These are phyloP conservation scores for Eucalyptus coolabah DNA, from an alignment of 345 rosid genomes.

Conservation along the genomic window DNA sequence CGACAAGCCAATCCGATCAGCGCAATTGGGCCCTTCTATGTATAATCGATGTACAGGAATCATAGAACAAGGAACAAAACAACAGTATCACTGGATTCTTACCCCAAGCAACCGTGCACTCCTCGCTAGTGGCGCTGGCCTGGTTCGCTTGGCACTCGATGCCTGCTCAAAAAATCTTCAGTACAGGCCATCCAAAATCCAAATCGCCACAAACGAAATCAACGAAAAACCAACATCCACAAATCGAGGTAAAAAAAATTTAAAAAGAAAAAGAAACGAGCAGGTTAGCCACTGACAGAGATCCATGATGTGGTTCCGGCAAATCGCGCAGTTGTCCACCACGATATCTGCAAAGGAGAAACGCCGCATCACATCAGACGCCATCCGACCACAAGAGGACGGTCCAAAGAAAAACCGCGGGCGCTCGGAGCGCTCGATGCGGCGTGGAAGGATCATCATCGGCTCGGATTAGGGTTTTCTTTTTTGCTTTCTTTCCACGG, in stretches of 20 bases:
- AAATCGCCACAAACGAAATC: neutral
- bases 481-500: neutral
- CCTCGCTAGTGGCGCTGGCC: conserved; percentile 90
- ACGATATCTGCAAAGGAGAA: conserved; percentile 62
- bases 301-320: conserved; percentile 93
- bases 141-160: conserved; percentile 96
- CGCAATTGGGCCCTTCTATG: neutral
- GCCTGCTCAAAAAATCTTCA: conserved; percentile 25
- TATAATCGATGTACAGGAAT: neutral
- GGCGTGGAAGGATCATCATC: neutral
- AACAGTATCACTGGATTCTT: neutral
- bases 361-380: neutral
- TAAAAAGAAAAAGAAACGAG: neutral
- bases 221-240: neutral
- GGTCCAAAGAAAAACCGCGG: neutral
- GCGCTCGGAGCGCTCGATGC: too few species aligned
- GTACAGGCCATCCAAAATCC: neutral
- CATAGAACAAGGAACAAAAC: neutral
- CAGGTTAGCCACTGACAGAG: conserved; percentile 39
- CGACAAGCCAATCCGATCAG: neutral
- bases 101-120: conserved; percentile 99
- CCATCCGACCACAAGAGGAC: neutral
- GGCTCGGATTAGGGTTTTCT: conserved; percentile 4
- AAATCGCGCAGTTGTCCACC: conserved; percentile 96
- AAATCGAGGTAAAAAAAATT: neutral